Evolutionary conservation across 1,139 yeast species (phyloP), one percentile per base, ranked within the genome.

Genomic region (Meyerozyma athensensis): DNA sequence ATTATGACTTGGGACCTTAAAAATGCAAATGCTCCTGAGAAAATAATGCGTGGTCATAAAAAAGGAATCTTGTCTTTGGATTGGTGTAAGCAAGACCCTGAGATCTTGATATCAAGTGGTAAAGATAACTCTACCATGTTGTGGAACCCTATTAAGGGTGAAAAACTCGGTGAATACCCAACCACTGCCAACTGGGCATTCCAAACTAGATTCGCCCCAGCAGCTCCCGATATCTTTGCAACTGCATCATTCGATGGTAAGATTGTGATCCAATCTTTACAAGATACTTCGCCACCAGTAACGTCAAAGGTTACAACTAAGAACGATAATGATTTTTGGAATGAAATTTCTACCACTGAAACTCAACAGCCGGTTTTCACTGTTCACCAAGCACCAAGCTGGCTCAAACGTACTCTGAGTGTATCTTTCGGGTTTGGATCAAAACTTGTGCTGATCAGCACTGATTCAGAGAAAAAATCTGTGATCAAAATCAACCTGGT

Each of bases 391-490:
- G 95, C 97, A 17, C 99, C 99, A 32, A 59, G 66, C 41, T 94
- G 98, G 98, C 75, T 87, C 45, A 76, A 77, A 46, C 72, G 83
- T 46, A 89, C 89, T n/a, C 69, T 76, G 3, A 71, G 82, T 35
- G 96, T 83, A 7, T 69, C 80, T 4, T 94, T 94, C 68, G 98
- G 96, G 0, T 92, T 89, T 63, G 98, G 98, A 39, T 95, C 96
- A 32, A 87, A 86, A 61, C 61, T 92, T 35, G 95, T 85, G 6
- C 59, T 72, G 7, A 78, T 86, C 21, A 58, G 61, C 32, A 65
- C 68, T 24, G 61, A 55, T 35, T 59, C 64, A 7, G 63, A 63
- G 20, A 72, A 71, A 30, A 59, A 69, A 22, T 66, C 76, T 9
- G 54, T 65, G 10, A 69, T 87, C 13, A 56, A 61, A 12, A 70